phyloP scores from a whole-genome alignment of 805 yeast species.

The Wickerhamomyces ciferrii region DNA sequence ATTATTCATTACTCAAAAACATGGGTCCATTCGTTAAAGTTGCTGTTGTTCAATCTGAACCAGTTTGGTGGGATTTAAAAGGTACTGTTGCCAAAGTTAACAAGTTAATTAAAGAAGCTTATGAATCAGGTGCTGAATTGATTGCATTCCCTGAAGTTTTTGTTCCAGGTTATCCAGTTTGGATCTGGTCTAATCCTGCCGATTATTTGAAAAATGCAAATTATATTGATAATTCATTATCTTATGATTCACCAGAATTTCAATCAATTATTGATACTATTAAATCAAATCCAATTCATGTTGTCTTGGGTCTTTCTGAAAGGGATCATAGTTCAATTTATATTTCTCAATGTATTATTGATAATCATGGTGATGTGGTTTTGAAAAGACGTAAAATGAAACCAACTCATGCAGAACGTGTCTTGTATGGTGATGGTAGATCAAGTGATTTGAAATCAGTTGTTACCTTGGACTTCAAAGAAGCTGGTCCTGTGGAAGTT shows the following conservation, averaged over 20 bases:
- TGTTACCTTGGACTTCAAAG: conserved; percentile 9
- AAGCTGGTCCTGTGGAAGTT: conserved; percentile 4
- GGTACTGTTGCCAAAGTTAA: conserved; percentile 10
- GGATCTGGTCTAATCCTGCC: conserved; percentile 4
- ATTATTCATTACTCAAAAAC: too few relatives aligned
- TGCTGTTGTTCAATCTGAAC: conserved; percentile 18
- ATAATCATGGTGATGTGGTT: conserved; percentile 3
- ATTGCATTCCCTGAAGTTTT: conserved; percentile 17
- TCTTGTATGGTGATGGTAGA: conserved; percentile 18
- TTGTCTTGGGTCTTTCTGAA: conserved; percentile 10
- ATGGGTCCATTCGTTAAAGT: conserved; percentile 6
- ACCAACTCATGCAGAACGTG: conserved; percentile 20
- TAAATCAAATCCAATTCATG: conserved; percentile 1
- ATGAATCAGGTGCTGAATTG: conserved; percentile 10
- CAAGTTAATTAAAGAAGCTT: conserved; percentile 12
- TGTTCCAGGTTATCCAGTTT: conserved; percentile 16
- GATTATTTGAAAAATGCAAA: conserved; percentile 3
- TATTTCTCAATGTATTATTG: conserved; percentile 7
- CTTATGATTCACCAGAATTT: conserved; percentile 1
- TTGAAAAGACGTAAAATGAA: conserved; percentile 17
- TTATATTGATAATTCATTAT: conserved; percentile 6
- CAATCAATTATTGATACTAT: conserved; percentile 1
- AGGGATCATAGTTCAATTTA: conserved; percentile 13
- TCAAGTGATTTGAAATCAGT: conserved; percentile 4
- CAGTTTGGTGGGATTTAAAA: conserved; percentile 11